phyloP scores from a whole-genome alignment of 192 early-diverging fungal genomes.

The Jimgerdemannia flammicorona region DNA sequence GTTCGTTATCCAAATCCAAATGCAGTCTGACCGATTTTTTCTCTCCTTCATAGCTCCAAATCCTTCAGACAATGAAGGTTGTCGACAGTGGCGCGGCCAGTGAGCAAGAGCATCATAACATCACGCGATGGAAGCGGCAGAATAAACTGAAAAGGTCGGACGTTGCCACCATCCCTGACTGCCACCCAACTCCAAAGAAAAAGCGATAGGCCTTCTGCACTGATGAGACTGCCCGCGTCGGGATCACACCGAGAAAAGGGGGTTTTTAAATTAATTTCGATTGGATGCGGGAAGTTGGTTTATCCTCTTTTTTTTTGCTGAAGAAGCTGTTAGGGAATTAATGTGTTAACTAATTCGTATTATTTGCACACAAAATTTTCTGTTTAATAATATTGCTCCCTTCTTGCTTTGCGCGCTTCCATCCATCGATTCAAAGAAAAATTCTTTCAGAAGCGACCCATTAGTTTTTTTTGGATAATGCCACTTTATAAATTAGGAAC shows the following conservation, averaged over 20 bases:
- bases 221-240: not conserved
- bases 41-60: constrained; percentile 15
- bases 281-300: too few species aligned
- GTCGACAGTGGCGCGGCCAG: constrained; percentile 4
- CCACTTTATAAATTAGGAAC: too few species aligned
- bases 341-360: too few species aligned
- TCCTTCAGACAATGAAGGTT: constrained; percentile 19
- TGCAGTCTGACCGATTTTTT: constrained; percentile 2
- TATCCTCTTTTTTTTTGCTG: too few species aligned
- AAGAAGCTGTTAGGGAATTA: too few species aligned
- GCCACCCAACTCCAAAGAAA: constrained; percentile 21
- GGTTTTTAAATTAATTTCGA: too few species aligned
- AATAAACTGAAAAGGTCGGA: constrained; percentile 8
- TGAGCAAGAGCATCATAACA: not conserved
- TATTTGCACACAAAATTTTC: too few species aligned
- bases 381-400: too few species aligned
- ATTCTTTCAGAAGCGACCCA: too few species aligned
- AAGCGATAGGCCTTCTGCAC: not conserved
- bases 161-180: constrained; percentile 10
- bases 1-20: not conserved
- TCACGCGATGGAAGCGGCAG: constrained; percentile 12
- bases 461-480: too few species aligned
- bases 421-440: too few species aligned
- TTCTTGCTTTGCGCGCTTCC: too few species aligned
- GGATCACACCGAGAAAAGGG: not conserved